These are phyloP conservation scores for Colletotrichum higginsianum DNA, from an alignment of 2,329 filamentous ascomycete genomes.

Conservation along the genomic window DNA sequence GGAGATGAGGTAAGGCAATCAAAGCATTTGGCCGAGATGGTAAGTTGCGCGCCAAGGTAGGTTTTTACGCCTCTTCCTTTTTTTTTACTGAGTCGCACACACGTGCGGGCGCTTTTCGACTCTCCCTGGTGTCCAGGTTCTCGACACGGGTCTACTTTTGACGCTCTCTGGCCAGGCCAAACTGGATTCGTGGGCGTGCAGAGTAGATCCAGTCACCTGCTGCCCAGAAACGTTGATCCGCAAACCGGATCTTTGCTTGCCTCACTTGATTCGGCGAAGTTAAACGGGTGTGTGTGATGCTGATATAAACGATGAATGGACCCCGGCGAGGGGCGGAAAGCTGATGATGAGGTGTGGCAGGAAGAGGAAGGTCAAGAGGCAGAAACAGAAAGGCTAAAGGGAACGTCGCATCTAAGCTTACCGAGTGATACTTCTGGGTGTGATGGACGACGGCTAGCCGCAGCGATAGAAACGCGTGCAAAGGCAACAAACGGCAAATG, in stretches of 20 bases:
- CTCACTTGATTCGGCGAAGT: constrained; percentile 35
- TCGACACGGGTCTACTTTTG: constrained; percentile 23
- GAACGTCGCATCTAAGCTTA: constrained; percentile 34
- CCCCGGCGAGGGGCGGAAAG: not conserved
- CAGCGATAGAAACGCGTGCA: constrained; percentile 29
- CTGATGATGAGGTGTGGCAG: constrained; percentile 16
- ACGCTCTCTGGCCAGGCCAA: constrained; percentile 13
- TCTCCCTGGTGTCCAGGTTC: not conserved
- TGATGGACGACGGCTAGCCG: constrained; percentile 30
- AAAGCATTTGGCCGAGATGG: constrained; percentile 37
- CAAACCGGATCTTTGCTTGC: constrained; percentile 15
- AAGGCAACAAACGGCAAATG: constrained; percentile 26
- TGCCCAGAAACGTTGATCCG: constrained; percentile 10
- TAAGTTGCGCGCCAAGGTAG: constrained; percentile 27
- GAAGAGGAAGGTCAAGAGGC: not conserved
- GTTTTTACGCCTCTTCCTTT: constrained; percentile 31
- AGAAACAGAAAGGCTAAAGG: not conserved
- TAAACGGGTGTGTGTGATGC: not conserved
- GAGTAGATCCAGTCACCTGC: constrained; percentile 2
- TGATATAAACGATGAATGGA: constrained; percentile 26
- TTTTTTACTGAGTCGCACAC: constrained; percentile 23
- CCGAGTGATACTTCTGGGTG: constrained; percentile 26
- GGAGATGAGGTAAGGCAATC: constrained; percentile 42
- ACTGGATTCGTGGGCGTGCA: constrained; percentile 13
- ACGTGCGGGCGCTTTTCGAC: constrained; percentile 19